Percentiles rank a stretch among this genome's conserved stretches.
Conservation (phyloP, 148 eudicot genomes). For the Amaranthus cruentus region DNA sequence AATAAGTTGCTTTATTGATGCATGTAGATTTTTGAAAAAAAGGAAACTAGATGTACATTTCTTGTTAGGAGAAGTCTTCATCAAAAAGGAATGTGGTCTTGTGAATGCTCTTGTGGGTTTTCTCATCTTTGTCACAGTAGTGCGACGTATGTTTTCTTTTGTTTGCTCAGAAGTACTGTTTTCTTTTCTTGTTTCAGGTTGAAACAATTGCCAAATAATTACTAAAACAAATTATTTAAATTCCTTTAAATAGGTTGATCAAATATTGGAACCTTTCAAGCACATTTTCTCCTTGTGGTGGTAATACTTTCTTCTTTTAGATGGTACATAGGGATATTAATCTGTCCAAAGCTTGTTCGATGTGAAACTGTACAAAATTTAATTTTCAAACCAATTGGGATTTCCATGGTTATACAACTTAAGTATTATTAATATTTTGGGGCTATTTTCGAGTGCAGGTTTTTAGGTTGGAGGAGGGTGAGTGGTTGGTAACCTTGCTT, state of each 20-base stretch:
- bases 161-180: background rate
- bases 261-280: slow-evolving; percentile 67
- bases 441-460: background rate
- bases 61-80: slow-evolving; percentile 51
- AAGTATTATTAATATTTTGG: background rate
- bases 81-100: slow-evolving; percentile 65
- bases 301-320: slow-evolving; percentile 32
- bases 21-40: slow-evolving; percentile 41
- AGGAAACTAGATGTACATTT: slow-evolving; percentile 66
- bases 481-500: background rate
- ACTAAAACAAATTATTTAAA: background rate
- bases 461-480: background rate
- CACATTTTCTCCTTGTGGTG: slow-evolving; percentile 60
- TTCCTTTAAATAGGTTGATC: slow-evolving; percentile 37
- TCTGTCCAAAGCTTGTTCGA: slow-evolving; percentile 2
- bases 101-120: slow-evolving; percentile 67
- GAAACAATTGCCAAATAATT: background rate
- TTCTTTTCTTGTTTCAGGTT: background rate
- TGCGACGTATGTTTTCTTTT: slow-evolving; percentile 34
- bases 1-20: slow-evolving; percentile 8
- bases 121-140: slow-evolving; percentile 7
- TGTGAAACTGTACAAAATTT: background rate
- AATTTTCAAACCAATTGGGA: background rate
- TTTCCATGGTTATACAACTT: background rate
- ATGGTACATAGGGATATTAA: background rate